phyloP scores from a whole-genome alignment of 441 rosid genomes.

The Cnidoscolus chayamansa region DNA sequence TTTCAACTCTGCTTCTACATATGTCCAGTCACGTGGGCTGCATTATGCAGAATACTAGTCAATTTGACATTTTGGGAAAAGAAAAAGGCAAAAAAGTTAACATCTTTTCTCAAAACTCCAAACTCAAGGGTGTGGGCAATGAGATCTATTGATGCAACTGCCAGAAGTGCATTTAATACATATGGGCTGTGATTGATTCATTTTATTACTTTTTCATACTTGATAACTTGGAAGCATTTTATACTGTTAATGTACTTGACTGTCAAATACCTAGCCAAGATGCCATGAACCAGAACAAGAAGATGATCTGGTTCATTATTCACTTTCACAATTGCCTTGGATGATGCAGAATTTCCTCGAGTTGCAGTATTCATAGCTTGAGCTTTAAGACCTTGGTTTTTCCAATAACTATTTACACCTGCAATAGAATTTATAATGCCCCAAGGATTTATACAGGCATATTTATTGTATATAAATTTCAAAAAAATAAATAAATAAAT shows the following conservation, averaged over 20 bases:
- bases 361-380: constrained; percentile 61
- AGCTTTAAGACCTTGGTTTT: constrained; percentile 43
- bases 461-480: neutral
- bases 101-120: constrained; percentile 1
- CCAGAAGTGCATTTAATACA: neutral
- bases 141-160: neutral
- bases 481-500: neutral
- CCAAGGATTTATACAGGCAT: neutral
- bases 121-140: neutral
- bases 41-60: constrained; percentile 30
- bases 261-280: constrained; percentile 67
- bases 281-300: constrained; percentile 93
- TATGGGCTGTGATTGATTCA: neutral
- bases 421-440: constrained; percentile 19
- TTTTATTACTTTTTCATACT: neutral
- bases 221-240: neutral
- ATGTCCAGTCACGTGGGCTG: constrained; percentile 93
- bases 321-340: constrained; percentile 34
- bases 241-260: constrained; percentile 10
- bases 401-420: constrained; percentile 54
- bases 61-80: neutral
- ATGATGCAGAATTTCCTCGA: constrained; percentile 40
- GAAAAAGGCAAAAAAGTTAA: neutral
- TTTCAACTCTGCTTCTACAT: constrained; percentile 85
- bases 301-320: constrained; percentile 78